Evolutionary conservation across 2,329 filamentous ascomycete genomes (phyloP), one percentile per base, ranked within the genome.

Genomic region (Ilyonectria destructans): DNA sequence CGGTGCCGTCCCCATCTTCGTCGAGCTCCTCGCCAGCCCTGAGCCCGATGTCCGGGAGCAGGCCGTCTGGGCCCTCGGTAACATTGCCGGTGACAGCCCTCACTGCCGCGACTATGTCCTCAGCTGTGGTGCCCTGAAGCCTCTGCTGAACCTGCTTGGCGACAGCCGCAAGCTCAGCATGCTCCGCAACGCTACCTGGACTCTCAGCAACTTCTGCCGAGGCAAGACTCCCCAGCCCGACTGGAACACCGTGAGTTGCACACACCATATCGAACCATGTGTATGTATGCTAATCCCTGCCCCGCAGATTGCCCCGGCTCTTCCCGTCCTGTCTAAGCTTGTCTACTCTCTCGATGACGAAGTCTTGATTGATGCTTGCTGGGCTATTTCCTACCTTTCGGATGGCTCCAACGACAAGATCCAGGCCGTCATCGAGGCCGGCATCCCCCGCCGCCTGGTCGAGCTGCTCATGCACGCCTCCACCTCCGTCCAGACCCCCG

Each of bases 351-450:
- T 99, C 64, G 96, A 99, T 80, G 96, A 99, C 75, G 96, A 99
- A 82, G 96, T 99, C 67, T 87, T 99, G 69, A 99, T 99, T 78
- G 96, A 99, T 83, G 96, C 96, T 67, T 99, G 96, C 91, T 99
- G 96, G 96, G 96, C 96, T 70, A 98, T 99, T 79, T 98, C 96
- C 1, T 99, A 99, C 80, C 90, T 99, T 21, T 98, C 96, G 3
- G 96, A 99, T 82, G 96, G 96, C 49, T 94, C 95, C 77, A 99
- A 99, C 82, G 96, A 99, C 80, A 99, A 99, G 88, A 99, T 99
- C 72, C 96, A 99, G 84, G 96, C 96, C 54, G 96, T 99, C 63
- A 98, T 99, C 77, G 96, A 99, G 85, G 96, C 96, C 51, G 96
- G 96, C 74, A 99, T 99, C 71, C 96, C 96, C 70, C 95, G 96